Evolutionary conservation across 768 basidiomycete genomes (phyloP), one percentile per base, ranked within the genome.

Genomic region (Favolaschia claudopus): DNA sequence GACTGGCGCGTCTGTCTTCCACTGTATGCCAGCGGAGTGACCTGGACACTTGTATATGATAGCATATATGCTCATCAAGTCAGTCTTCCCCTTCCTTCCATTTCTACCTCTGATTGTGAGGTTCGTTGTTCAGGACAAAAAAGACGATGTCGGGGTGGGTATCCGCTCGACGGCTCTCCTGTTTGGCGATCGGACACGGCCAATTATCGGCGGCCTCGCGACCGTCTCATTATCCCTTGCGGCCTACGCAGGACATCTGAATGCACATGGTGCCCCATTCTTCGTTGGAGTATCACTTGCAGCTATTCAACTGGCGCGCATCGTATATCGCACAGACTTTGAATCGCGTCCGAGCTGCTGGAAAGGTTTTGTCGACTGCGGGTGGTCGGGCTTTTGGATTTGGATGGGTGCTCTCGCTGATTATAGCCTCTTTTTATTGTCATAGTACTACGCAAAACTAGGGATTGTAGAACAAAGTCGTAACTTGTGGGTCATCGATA

Each of bases 31-130:
- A 94, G 96, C 8, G 92, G 93, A 22, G 76, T 95, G 25, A 87
- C 87, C 67, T 99, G 96, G 95, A 96, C 96, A 45, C 83, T 99
- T 39, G 92, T 97, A 2, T 99, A 99, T 70, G 97, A 99, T 67
- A 96, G 90, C 45, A 95, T 99, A 64, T 99, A 99, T 68, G 97
- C 97, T 3, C 97, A 99, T 73, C 96, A 98, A 79, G 94, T 92
- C 60, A 28, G 76, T 40, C n/a, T n/a, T n/a, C 50, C 51, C 34
- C 31, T 36, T 50, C 38, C 39, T 38, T 27, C 22, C 22, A 10
- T 14, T 17, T 39, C 20, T 37, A 7, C 32, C 32, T 27, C 25
- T 25, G n/a, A 33, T 51, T 24, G 17, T 15, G 38, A 37, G 10
- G 57, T 43, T 33, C 24, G n/a, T n/a, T 25, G 28, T 24, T 15